phyloP scores from a whole-genome alignment of 2,329 filamentous ascomycete species.

The Shiraia bambusicola region DNA sequence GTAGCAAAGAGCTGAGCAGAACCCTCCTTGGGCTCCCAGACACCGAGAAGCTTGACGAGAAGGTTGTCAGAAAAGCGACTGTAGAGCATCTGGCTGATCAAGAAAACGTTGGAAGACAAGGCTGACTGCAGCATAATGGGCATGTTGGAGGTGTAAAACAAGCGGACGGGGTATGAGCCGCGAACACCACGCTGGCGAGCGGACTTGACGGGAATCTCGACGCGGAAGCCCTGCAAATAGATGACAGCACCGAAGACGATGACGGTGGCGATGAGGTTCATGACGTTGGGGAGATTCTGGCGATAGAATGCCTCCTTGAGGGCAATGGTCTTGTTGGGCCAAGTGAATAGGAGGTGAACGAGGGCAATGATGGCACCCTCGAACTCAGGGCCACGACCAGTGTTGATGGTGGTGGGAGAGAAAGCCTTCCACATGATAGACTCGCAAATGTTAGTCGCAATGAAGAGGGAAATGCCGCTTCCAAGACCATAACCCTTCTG shows the following conservation, averaged over 20 bases:
- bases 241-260: constrained; percentile 95
- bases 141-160: constrained; percentile 99
- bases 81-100: constrained; percentile 99
- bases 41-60: constrained; percentile 92
- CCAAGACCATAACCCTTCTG: constrained; percentile 99
- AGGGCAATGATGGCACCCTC: constrained; percentile 97
- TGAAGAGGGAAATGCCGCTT: constrained; percentile 98
- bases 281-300: constrained; percentile 98
- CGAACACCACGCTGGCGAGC: constrained; percentile 98
- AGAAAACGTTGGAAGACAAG: constrained; percentile 97
- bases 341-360: constrained; percentile 96
- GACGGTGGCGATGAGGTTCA: constrained; percentile 94
- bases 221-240: constrained; percentile 98
- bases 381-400: constrained; percentile 96
- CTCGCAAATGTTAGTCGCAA: constrained; percentile 99
- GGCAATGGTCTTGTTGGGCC: constrained; percentile 98
- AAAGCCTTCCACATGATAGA: constrained; percentile 99
- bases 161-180: constrained; percentile 94
- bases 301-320: constrained; percentile 98
- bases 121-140: constrained; percentile 99
- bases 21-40: constrained; percentile 97
- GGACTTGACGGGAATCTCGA: constrained; percentile 99
- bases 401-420: constrained; percentile 99
- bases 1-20: constrained; percentile 92
- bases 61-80: constrained; percentile 99